phyloP scores from a whole-genome alignment of 1,139 yeast genomes.

The Arxiozyma heterogenica region DNA sequence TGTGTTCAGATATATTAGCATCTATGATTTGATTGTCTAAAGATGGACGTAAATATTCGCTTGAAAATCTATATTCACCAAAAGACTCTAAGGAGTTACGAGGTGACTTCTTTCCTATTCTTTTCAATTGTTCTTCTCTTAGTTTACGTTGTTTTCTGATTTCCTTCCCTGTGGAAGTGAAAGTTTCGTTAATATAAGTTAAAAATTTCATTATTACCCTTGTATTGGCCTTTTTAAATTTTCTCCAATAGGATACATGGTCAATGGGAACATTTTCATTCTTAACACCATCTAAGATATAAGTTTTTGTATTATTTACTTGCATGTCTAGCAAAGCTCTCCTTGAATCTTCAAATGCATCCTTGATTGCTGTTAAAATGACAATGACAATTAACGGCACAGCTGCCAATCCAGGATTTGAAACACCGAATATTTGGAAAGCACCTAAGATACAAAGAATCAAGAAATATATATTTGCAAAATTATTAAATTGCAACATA shows the following conservation, averaged over 20 bases:
- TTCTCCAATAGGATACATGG: slow-evolving; percentile 50
- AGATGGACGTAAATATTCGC: slow-evolving; percentile 21
- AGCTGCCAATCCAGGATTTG: slow-evolving; percentile 80
- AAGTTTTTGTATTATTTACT: slow-evolving; percentile 80
- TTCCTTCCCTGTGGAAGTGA: slow-evolving; percentile 35
- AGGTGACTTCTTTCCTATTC: slow-evolving; percentile 15
- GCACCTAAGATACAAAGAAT: slow-evolving; percentile 74
- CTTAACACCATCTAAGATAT: slow-evolving; percentile 56
- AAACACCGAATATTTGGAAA: slow-evolving; percentile 84
- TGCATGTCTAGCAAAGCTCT: slow-evolving; percentile 74
- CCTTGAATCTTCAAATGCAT: slow-evolving; percentile 89
- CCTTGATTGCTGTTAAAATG: slow-evolving; percentile 80
- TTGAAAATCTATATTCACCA: slow-evolving; percentile 24
- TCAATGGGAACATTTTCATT: slow-evolving; percentile 66
- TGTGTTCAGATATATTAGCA: slow-evolving; percentile 11
- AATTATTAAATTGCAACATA: slow-evolving; percentile 68
- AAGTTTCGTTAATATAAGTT: slow-evolving; percentile 27
- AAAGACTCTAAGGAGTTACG: slow-evolving; percentile 27
- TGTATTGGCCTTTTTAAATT: slow-evolving; percentile 46
- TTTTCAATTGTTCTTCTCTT: slow-evolving; percentile 9
- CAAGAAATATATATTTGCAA: slow-evolving; percentile 84
- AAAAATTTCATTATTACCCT: slow-evolving; percentile 27
- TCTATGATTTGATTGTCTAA: slow-evolving; percentile 13
- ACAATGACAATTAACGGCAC: slow-evolving; percentile 94
- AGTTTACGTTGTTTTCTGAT: slow-evolving; percentile 19